phyloP scores from a whole-genome alignment of 2,329 filamentous ascomycete genomes.

The Fusarium udum region DNA sequence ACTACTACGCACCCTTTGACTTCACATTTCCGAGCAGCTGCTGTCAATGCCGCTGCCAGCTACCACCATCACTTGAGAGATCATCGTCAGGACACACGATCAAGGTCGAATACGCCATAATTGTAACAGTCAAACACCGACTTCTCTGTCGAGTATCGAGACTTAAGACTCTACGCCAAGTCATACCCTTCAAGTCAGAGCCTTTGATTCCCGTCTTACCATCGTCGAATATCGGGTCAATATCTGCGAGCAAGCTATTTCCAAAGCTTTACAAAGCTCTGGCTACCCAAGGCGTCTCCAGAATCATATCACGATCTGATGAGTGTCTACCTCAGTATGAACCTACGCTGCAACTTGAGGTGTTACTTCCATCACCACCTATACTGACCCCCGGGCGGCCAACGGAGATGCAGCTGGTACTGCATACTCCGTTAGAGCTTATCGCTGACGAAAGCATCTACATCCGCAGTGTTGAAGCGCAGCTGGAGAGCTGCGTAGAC shows the following conservation, averaged over 20 bases:
- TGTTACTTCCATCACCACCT: neutral
- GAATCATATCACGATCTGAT: neutral
- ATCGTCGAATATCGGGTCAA: neutral
- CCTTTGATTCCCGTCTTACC: neutral
- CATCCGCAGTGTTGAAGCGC: neutral
- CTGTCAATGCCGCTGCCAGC: neutral
- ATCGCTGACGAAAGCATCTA: neutral
- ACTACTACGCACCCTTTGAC: neutral
- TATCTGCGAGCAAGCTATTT: neutral
- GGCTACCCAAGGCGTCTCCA: neutral
- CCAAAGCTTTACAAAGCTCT: neutral
- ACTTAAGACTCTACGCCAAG: neutral
- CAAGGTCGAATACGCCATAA: neutral
- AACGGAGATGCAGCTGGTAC: neutral
- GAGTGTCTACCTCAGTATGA: neutral
- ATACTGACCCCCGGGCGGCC: fast-evolving
- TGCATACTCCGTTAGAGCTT: neutral
- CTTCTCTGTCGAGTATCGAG: neutral
- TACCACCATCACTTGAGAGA: neutral
- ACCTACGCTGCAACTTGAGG: neutral
- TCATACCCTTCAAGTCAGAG: neutral
- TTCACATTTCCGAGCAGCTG: neutral
- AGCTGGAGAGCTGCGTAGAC: fast-evolving
- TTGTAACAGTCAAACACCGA: neutral
- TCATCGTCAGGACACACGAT: neutral